Percentiles rank a stretch among this genome's conserved stretches.
Conservation (phyloP, 2,329 filamentous ascomycete species). For the Trichophyton equinum region DNA sequence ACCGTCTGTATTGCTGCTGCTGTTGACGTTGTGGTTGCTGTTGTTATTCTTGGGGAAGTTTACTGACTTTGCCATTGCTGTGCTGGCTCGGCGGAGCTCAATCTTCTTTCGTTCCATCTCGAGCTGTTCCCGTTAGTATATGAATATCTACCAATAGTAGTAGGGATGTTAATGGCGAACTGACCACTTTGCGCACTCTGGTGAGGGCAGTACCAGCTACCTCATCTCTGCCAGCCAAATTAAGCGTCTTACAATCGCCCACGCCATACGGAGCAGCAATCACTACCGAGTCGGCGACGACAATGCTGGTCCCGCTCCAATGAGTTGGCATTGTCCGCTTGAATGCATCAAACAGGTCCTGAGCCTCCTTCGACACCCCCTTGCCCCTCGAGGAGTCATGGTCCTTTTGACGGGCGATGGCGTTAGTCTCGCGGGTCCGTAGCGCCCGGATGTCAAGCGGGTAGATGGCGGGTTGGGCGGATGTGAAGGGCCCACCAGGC, state of each 20-base stretch:
- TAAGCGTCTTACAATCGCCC: slow-evolving; percentile 38
- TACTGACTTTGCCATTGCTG: slow-evolving; percentile 14
- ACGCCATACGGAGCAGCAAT: slow-evolving; percentile 46
- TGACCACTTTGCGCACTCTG: slow-evolving; percentile 38
- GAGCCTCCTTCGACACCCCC: slow-evolving; percentile 48
- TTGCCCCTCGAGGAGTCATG: slow-evolving; percentile 47
- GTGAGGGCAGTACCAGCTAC: slow-evolving; percentile 25
- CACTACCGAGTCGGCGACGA: slow-evolving; percentile 49
- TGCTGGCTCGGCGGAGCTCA: slow-evolving; percentile 31
- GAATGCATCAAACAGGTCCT: slow-evolving; percentile 52
- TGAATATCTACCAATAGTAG: background rate
- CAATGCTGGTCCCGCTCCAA: slow-evolving; percentile 47
- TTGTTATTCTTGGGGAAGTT: slow-evolving; percentile 4
- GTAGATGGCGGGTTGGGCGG: slow-evolving; percentile 33
- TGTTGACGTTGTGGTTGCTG: background rate
- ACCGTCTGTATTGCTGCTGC: background rate
- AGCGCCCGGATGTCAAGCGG: slow-evolving; percentile 43
- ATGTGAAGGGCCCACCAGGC: slow-evolving; percentile 32
- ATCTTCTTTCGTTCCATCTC: slow-evolving; percentile 40
- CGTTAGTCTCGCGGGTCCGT: slow-evolving; percentile 43
- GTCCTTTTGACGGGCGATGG: slow-evolving; percentile 45
- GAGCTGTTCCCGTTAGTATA: slow-evolving; percentile 20
- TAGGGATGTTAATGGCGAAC: slow-evolving; percentile 15
- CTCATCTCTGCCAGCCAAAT: slow-evolving; percentile 28
- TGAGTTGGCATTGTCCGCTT: slow-evolving; percentile 48